Conservation (phyloP, 345 rosid species). For the Adansonia digitata region DNA sequence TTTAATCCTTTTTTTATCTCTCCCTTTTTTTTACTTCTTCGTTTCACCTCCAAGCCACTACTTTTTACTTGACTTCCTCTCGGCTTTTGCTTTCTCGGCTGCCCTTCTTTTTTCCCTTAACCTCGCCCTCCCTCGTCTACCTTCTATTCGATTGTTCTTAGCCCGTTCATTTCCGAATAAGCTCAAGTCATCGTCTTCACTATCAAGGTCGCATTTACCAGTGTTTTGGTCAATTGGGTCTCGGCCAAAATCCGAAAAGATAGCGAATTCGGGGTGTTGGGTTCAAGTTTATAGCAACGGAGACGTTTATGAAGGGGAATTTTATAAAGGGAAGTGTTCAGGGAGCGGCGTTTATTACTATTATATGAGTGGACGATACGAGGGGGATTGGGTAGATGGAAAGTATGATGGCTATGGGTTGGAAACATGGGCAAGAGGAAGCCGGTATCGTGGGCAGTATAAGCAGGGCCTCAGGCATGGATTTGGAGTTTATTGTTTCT, state of each 20-base stretch:
- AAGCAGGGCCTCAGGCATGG: constrained; percentile 85
- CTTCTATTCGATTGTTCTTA: constrained; percentile 70
- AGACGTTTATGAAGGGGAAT: constrained; percentile 89
- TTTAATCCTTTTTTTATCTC: constrained; percentile 55
- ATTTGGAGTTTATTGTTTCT: constrained; percentile 75
- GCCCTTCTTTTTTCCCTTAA: constrained; percentile 68
- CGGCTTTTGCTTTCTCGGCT: constrained; percentile 79
- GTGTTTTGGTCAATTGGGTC: constrained; percentile 96
- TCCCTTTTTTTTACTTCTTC: constrained; percentile 68
- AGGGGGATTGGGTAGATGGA: too few species aligned
- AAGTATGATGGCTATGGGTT: too few species aligned
- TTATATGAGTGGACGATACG: constrained; percentile 84
- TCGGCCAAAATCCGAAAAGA: constrained; percentile 53
- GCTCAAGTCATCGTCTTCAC: constrained; percentile 29
- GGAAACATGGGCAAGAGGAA: constrained; percentile 94
- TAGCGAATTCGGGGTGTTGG: constrained; percentile 74
- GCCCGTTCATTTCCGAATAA: constrained; percentile 75
- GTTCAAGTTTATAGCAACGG: constrained; percentile 82
- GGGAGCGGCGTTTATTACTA: constrained; percentile 88
- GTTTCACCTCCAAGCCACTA: constrained; percentile 78
- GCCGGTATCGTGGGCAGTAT: constrained; percentile 85
- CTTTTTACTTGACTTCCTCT: constrained; percentile 68
- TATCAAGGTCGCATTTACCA: constrained; percentile 46
- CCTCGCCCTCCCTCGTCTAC: constrained; percentile 73
- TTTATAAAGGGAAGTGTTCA: constrained; percentile 76